Evolutionary conservation across 805 yeast species (phyloP).

Genomic region (Lipomyces mesembrius): DNA sequence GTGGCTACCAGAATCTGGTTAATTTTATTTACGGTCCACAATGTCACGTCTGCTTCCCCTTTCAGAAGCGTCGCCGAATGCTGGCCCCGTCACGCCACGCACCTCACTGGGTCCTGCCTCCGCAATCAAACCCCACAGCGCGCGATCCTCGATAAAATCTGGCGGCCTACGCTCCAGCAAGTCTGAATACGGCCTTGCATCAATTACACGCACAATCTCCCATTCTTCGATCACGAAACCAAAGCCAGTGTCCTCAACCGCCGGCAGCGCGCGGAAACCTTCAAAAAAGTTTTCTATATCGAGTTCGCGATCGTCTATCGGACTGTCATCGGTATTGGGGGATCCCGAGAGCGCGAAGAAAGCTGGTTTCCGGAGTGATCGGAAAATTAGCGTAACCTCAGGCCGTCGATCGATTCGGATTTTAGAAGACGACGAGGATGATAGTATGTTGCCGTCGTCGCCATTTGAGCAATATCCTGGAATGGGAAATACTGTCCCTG

Average conservation of each 20-base stretch:
- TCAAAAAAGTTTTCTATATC: not conserved
- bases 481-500: not conserved
- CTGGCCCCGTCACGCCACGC: not conserved
- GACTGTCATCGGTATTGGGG: not conserved
- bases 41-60: constrained; percentile 6
- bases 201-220: not conserved
- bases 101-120: not conserved
- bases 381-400: constrained; percentile 2
- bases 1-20: not conserved
- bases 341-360: constrained; percentile 4
- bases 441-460: constrained; percentile 28
- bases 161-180: constrained; percentile 3
- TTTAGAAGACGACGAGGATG: constrained; percentile 15
- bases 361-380: not conserved
- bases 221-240: not conserved
- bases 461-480: constrained; percentile 34
- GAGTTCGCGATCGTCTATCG: constrained; percentile 4
- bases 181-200: not conserved
- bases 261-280: constrained; percentile 4
- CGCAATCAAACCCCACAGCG: not conserved
- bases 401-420: constrained; percentile 8
- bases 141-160: constrained; percentile 4
- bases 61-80: constrained; percentile 6
- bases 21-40: not conserved
- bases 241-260: not conserved